Evolutionary conservation across 2,329 filamentous ascomycete genomes (phyloP).

Genomic region (Botryotinia narcissicola): DNA sequence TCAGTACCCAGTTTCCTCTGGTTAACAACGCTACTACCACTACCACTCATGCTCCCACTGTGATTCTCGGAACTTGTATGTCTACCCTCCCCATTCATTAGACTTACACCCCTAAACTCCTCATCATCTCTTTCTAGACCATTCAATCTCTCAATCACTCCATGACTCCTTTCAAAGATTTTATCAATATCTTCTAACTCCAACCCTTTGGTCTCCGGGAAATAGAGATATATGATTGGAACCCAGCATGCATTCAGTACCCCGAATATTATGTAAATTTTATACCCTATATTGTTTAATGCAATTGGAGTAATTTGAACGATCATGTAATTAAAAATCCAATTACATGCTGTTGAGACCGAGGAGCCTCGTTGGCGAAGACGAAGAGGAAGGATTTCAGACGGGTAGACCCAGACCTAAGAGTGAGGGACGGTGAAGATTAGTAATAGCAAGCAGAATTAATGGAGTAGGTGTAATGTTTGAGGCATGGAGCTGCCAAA

Average conservation of each 20-base stretch:
- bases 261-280: conserved; percentile 41
- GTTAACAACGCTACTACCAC: neutral
- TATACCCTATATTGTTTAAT: conserved; percentile 45
- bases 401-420: conserved; percentile 53
- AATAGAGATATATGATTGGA: conserved; percentile 60
- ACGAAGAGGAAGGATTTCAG: conserved; percentile 58
- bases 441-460: neutral
- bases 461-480: neutral
- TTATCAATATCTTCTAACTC: conserved; percentile 61
- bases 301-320: conserved; percentile 41
- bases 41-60: neutral
- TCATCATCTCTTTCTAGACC: neutral
- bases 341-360: conserved; percentile 52
- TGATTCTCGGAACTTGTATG: neutral
- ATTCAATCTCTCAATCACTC: no score
- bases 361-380: conserved; percentile 60
- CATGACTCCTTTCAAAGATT: neutral
- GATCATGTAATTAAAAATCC: conserved; percentile 54
- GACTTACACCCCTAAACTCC: neutral
- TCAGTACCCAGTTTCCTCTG: no score
- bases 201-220: conserved; percentile 62
- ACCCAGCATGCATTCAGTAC: conserved; percentile 37
- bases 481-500: neutral
- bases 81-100: neutral
- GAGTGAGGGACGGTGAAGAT: neutral